These are phyloP conservation scores for Trichosporon ovoides DNA, from an alignment of 1,284 basidiomycete species.

Conservation along the genomic window DNA sequence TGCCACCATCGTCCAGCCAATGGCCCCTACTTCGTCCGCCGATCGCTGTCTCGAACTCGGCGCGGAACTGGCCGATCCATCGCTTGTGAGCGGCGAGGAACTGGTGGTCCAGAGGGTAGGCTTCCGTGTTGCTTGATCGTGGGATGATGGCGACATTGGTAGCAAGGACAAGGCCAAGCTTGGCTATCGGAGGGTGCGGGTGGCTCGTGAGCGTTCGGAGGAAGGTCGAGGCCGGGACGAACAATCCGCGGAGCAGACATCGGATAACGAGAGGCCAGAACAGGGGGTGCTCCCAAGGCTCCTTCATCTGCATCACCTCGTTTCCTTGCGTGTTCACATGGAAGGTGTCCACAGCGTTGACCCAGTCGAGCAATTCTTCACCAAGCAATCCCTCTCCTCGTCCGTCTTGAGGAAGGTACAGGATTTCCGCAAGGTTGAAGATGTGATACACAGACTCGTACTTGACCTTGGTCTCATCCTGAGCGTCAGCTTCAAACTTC, in stretches of 20 bases:
- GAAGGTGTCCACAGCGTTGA: slow-evolving; percentile 74
- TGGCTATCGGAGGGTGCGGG: slow-evolving; percentile 62
- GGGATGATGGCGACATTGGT: slow-evolving; percentile 68
- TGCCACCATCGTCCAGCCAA: slow-evolving; percentile 53
- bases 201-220: slow-evolving; percentile 63
- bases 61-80: slow-evolving; percentile 70
- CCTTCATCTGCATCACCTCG: slow-evolving; percentile 64
- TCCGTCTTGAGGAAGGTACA: slow-evolving; percentile 78
- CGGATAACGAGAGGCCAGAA: slow-evolving; percentile 62
- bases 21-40: slow-evolving; percentile 56
- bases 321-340: slow-evolving; percentile 67
- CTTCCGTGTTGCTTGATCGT: slow-evolving; percentile 57
- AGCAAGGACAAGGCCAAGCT: slow-evolving; percentile 59
- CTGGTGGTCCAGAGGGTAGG: slow-evolving; percentile 60
- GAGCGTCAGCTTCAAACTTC: not conserved
- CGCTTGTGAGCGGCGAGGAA: slow-evolving; percentile 66
- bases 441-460: slow-evolving; percentile 67
- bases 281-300: slow-evolving; percentile 74
- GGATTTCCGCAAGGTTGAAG: slow-evolving; percentile 73
- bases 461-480: slow-evolving; percentile 54
- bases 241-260: slow-evolving; percentile 70
- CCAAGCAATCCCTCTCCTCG: slow-evolving; percentile 79
- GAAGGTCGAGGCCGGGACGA: slow-evolving; percentile 70
- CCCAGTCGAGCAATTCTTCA: slow-evolving; percentile 93
- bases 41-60: slow-evolving; percentile 65